phyloP scores from a whole-genome alignment of 1,139 yeast species.

The Geotrichum cucujoidarum region DNA sequence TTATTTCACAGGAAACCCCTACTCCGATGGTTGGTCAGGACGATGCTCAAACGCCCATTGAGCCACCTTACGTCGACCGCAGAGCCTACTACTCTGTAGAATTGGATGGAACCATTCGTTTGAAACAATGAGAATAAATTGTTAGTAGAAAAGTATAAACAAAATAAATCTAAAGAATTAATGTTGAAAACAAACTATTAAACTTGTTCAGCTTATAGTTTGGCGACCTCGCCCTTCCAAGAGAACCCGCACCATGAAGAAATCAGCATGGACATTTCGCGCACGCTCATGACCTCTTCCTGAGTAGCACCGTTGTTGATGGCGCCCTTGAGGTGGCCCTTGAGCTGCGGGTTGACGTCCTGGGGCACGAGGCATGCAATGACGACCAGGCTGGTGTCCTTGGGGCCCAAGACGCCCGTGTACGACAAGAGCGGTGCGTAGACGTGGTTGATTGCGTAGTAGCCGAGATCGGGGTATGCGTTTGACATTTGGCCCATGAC shows the following conservation, averaged over 20 bases:
- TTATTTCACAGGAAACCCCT: no score
- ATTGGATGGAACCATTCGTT: slow-evolving; percentile 10
- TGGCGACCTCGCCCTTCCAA: slow-evolving; percentile 62
- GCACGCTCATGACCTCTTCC: slow-evolving; percentile 57
- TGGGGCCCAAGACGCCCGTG: slow-evolving; percentile 56
- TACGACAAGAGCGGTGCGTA: slow-evolving; percentile 74
- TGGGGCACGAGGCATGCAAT: slow-evolving; percentile 83
- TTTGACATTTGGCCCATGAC: slow-evolving; percentile 62
- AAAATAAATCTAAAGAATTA: no score
- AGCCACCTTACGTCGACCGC: slow-evolving; percentile 6
- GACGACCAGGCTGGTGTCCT: slow-evolving; percentile 72
- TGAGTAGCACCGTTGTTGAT: slow-evolving; percentile 67
- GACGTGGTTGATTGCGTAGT: slow-evolving; percentile 64
- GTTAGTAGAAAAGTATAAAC: no score
- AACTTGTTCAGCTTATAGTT: slow-evolving; percentile 43
- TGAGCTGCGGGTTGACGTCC: slow-evolving; percentile 89
- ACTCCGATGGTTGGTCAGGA: no score
- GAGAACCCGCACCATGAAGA: slow-evolving; percentile 71
- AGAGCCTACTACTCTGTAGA: slow-evolving; percentile 16
- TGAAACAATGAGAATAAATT: neutral
- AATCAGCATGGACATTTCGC: slow-evolving; percentile 60
- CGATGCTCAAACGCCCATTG: no score
- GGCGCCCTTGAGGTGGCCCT: slow-evolving; percentile 87
- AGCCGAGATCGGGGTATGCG: slow-evolving; percentile 84
- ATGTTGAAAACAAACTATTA: no score